Base-by-base conservation (phyloP, 78 protist genomes). In the Tieghemostelium lacteum region DNA sequence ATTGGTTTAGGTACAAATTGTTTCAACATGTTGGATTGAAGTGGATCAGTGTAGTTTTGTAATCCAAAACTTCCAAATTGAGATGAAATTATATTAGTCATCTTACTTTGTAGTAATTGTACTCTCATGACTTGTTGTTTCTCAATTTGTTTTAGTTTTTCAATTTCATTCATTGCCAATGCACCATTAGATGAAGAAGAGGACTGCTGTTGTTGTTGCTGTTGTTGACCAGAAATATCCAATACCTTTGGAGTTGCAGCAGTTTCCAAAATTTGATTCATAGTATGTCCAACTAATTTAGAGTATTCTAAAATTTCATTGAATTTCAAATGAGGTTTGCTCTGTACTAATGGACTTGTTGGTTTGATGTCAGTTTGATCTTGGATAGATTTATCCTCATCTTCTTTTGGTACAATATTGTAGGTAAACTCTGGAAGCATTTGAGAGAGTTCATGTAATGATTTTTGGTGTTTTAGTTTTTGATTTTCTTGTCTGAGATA, bases 281-380 rank as follows among this genome's bases (percentile, higher is more conserved):
- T 83, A 14, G 37, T 29, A 45, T 57, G 37, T n/a, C 58, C 63
- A 17, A 83, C 58, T 69, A 69, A 70, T 58, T 83, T 83, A 20
- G 49, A 54, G n/a, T 54, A 83, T 31, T 83, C 91, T 17, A 83
- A 22, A 33, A 83, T 83, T 58, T 83, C 91, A 83, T 83, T 83
- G 37, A 83, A 83, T 57, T 83, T 83, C 36, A 66, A 26, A 33
- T 73, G 83, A 57, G 52, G 65, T 73, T 57, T 57, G 77, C 33
- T 71, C 36, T 50, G 28, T 52, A 33, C 26, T 26, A 20, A 67
- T 33, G 22, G 33, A 16, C 28, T 50, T 37, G 16, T 28, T 40
- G 1, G 37, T 40, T 28, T 26, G 19, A 17, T 37, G n/a, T 42
- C 37, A 4, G 1, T 37, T 12, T 3, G 54, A 3, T 42, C 52